phyloP scores from a whole-genome alignment of 495 filamentous ascomycete genomes.

The Xylaria longipes region DNA sequence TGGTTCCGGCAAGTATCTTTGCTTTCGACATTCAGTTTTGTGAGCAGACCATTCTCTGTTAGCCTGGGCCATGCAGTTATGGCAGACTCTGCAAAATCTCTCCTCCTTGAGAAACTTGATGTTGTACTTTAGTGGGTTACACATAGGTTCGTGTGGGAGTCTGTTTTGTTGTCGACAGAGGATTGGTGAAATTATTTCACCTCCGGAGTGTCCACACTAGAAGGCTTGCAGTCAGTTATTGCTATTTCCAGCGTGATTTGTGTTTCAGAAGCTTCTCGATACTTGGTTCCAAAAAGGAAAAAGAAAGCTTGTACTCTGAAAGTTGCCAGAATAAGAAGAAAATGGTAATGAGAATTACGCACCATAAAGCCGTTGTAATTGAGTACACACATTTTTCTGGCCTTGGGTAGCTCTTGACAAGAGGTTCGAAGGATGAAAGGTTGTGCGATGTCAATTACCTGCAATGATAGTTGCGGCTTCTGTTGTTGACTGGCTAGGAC shows the following conservation, averaged over 20 bases:
- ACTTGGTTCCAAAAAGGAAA: neutral
- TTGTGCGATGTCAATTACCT: neutral
- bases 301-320: neutral
- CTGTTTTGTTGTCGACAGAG: neutral
- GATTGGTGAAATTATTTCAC: neutral
- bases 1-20: neutral
- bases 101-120: slow-evolving; percentile 3
- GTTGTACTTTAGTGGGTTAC: neutral
- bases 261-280: neutral
- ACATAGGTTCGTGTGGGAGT: slow-evolving; percentile 1
- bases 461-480: neutral
- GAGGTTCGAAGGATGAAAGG: neutral
- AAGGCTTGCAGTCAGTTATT: neutral
- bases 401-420: neutral
- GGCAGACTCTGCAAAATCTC: neutral
- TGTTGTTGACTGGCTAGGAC: neutral
- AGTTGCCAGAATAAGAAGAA: neutral
- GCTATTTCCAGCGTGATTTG: neutral
- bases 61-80: neutral
- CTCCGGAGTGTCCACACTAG: neutral
- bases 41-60: neutral
- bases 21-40: neutral
- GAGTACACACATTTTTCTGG: neutral
- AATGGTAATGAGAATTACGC: neutral
- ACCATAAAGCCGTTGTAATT: neutral